A percentile compares a stretch with the other conserved stretches of the same genome.
phyloP scores from a whole-genome alignment of 192 early-diverging fungal genomes.

The Gamsiella multidivaricata region DNA sequence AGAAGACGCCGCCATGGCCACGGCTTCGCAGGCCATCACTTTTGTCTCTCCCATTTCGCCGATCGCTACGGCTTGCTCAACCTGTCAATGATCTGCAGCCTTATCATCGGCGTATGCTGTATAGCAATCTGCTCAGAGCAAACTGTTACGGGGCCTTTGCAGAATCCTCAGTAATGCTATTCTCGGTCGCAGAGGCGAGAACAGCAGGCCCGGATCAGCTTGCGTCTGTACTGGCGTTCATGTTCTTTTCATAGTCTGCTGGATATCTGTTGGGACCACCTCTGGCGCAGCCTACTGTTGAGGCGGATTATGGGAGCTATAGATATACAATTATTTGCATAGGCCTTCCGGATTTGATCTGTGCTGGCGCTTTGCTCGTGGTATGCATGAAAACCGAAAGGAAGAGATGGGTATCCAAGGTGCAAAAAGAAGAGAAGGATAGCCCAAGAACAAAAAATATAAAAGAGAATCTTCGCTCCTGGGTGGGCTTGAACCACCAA shows the following conservation, averaged over 20 bases:
- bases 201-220: neutral
- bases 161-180: conserved; percentile 11
- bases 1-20: conserved; percentile 10
- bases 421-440: neutral
- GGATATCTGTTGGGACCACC: conserved; percentile 31
- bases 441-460: neutral
- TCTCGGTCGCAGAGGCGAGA: conserved; percentile 16
- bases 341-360: conserved; percentile 6
- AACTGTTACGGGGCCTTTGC: conserved; percentile 22
- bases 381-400: too few relatives aligned
- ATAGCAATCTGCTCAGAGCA: conserved; percentile 3
- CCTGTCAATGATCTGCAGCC: neutral
- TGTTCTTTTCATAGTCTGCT: conserved; percentile 20
- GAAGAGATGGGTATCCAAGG: neutral
- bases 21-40: neutral
- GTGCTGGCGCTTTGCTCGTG: too few relatives aligned
- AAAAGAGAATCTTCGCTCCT: conserved; percentile 55
- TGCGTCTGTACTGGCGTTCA: conserved; percentile 24
- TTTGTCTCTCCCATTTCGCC: conserved; percentile 8
- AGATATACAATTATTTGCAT: conserved; percentile 9
- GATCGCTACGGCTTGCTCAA: conserved; percentile 28
- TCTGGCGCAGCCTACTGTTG: conserved; percentile 7
- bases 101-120: neutral
- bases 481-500: conserved; percentile 70
- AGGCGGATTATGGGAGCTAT: neutral